Percentiles rank a stretch among this genome's conserved stretches.
phyloP scores from a whole-genome alignment of 805 yeast species.

The Spencermartinsiella europaea region DNA sequence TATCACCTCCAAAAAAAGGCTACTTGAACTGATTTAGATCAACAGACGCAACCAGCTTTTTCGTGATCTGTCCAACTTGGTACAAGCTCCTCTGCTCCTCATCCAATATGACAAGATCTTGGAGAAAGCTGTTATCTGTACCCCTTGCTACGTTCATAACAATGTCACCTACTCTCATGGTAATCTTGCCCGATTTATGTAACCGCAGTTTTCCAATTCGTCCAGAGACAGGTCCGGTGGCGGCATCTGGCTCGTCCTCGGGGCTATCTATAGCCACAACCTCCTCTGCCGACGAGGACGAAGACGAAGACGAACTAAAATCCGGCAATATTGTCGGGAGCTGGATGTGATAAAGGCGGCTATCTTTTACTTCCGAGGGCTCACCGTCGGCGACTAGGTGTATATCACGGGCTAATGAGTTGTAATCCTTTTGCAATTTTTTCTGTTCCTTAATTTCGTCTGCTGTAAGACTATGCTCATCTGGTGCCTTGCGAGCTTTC shows the following conservation, averaged over 20 bases:
- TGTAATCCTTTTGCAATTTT: conserved; percentile 10
- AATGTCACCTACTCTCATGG: conserved; percentile 68
- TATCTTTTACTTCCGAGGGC: conserved; percentile 20
- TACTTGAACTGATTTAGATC: conserved; percentile 27
- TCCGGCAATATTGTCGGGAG: conserved; percentile 45
- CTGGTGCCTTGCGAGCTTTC: neutral
- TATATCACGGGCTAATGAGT: conserved; percentile 14
- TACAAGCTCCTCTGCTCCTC: conserved; percentile 39
- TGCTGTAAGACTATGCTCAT: conserved; percentile 10
- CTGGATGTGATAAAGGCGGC: conserved; percentile 39
- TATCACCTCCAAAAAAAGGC: no score
- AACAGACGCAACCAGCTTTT: conserved; percentile 58
- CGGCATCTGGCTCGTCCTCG: conserved; percentile 4
- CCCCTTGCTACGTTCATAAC: conserved; percentile 69
- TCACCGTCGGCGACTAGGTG: neutral
- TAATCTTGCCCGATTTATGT: conserved; percentile 78
- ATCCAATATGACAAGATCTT: conserved; percentile 62
- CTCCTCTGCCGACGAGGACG: conserved; percentile 15
- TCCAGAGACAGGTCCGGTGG: conserved; percentile 30
- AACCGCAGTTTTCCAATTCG: conserved; percentile 66
- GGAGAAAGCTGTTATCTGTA: conserved; percentile 60
- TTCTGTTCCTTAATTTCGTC: conserved; percentile 12
- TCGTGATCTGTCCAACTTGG: conserved; percentile 50
- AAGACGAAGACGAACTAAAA: conserved; percentile 24
- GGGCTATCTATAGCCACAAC: conserved; percentile 11